These are phyloP conservation scores for Triticum dicoccoides DNA, from an alignment of 176 grass and related monocot species.

Conservation along the genomic window DNA sequence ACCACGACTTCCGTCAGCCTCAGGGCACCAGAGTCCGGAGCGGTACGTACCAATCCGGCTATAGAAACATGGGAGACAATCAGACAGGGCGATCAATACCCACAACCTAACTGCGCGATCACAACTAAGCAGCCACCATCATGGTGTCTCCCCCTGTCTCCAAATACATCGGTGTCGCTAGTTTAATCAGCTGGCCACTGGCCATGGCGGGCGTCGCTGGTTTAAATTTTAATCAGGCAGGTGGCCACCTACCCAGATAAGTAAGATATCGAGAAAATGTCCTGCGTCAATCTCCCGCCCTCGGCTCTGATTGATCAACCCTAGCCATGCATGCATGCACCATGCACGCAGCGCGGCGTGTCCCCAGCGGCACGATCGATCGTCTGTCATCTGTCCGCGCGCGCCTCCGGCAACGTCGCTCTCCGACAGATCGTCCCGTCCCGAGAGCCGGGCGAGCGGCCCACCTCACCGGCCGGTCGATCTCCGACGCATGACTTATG, in stretches of 20 bases:
- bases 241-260: background rate
- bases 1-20: background rate
- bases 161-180: background rate
- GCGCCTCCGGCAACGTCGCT: slow-evolving; percentile 38
- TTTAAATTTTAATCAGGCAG: background rate
- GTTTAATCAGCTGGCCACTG: background rate
- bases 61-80: slow-evolving; percentile 19
- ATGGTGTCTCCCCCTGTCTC: slow-evolving; percentile 23
- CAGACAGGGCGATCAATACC: slow-evolving; percentile 14
- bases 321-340: background rate
- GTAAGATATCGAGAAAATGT: too few relatives aligned
- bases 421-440: slow-evolving; percentile 18
- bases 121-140: slow-evolving; percentile 24
- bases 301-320: background rate
- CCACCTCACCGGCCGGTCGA: background rate
- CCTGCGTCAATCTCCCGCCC: background rate
- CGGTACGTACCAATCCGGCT: background rate
- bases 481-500: background rate
- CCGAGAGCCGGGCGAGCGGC: background rate
- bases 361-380: slow-evolving; percentile 4
- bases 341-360: slow-evolving; percentile 12
- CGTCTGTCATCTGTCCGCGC: background rate
- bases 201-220: too few relatives aligned
- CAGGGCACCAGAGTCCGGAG: background rate
- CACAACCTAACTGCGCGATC: slow-evolving; percentile 6